Percentiles rank a stretch among this genome's conserved stretches.
Conservation (phyloP, 805 yeast genomes). For the Barnettozyma californica region DNA sequence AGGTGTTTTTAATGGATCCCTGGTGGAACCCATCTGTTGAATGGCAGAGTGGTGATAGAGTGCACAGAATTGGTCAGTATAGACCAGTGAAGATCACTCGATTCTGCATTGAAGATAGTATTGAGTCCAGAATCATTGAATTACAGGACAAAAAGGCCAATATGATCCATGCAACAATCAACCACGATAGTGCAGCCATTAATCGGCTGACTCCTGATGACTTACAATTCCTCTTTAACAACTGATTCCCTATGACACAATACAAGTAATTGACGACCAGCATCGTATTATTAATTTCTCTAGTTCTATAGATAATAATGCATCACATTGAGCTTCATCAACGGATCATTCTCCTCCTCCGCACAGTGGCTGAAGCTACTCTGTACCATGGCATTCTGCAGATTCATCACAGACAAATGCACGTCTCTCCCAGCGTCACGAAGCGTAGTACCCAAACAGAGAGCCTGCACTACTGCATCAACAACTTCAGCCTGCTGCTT, state of each 20-base stretch:
- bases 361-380: constrained; percentile 10
- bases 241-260: constrained; percentile 30
- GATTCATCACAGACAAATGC: constrained; percentile 10
- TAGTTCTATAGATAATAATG: constrained; percentile 6
- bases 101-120: constrained; percentile 92
- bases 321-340: constrained; percentile 16
- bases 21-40: constrained; percentile 99
- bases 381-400: constrained; percentile 17
- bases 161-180: constrained; percentile 96
- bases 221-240: constrained; percentile 88
- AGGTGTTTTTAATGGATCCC: constrained; percentile 92
- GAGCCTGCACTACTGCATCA: constrained; percentile 5
- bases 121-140: constrained; percentile 92
- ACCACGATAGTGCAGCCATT: constrained; percentile 87
- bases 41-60: constrained; percentile 98
- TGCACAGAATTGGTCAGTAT: constrained; percentile 94
- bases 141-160: constrained; percentile 96
- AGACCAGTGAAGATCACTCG: constrained; percentile 92
- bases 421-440: not conserved
- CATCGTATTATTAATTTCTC: not conserved
- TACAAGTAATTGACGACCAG: not conserved
- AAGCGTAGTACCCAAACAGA: not conserved
- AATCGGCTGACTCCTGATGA: constrained; percentile 88
- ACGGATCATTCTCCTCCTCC: constrained; percentile 3
- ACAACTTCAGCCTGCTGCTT: constrained; percentile 6